Conservation (phyloP, 148 eudicot genomes). For the Beta vulgaris region DNA sequence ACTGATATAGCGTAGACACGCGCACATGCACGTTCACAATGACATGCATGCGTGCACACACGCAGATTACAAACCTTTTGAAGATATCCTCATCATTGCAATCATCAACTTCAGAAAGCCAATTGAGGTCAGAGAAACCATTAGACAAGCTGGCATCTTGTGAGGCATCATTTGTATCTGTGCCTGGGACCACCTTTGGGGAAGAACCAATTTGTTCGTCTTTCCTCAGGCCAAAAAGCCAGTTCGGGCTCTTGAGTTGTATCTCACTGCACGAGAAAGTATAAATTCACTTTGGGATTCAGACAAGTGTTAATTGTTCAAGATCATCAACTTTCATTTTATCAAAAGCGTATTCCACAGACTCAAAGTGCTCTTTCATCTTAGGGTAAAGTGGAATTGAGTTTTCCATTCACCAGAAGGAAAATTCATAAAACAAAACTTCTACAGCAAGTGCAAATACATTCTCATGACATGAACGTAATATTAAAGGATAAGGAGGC, state of each 20-base stretch:
- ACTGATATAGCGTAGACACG: neutral
- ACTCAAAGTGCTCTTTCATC: neutral
- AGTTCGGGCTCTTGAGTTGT: constrained; percentile 94
- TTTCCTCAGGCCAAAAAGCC: constrained; percentile 94
- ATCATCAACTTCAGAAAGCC: constrained; percentile 52
- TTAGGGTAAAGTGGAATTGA: neutral
- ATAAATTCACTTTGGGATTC: neutral
- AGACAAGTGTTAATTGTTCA: neutral
- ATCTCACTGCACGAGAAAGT: constrained; percentile 65
- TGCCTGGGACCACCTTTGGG: constrained; percentile 41
- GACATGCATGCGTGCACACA: neutral
- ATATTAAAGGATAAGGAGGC: neutral
- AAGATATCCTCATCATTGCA: constrained; percentile 65
- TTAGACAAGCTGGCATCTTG: constrained; percentile 38
- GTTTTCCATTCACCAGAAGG: neutral
- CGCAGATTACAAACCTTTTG: constrained; percentile 44
- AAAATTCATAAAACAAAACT: neutral
- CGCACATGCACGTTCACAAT: neutral
- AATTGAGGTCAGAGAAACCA: constrained; percentile 48
- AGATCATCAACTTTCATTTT: neutral
- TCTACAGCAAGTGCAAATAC: neutral
- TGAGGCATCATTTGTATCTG: constrained; percentile 34
- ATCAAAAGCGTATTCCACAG: neutral
- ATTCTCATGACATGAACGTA: neutral
- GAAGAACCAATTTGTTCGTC: constrained; percentile 50